A percentile compares a stretch with the other conserved stretches of the same genome.
These are phyloP conservation scores for Pseudofabraea citricarpa DNA, from an alignment of 2,329 filamentous ascomycete species.

Conservation along the genomic window DNA sequence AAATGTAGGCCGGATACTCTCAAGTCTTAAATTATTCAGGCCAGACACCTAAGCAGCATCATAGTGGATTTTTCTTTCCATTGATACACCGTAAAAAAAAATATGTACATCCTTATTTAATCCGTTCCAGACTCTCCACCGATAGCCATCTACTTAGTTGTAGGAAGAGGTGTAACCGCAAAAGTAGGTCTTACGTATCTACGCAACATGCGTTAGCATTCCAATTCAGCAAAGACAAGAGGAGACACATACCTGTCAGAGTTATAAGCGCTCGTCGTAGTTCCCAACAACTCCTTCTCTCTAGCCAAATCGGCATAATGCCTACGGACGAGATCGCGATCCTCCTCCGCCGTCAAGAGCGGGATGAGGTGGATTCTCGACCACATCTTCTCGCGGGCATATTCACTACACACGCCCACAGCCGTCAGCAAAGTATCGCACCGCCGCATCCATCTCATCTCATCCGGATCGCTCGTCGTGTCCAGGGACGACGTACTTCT, in stretches of 20 bases:
- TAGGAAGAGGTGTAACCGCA: neutral
- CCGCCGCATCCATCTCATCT: no score
- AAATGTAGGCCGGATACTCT: no score
- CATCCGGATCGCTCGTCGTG: no score
- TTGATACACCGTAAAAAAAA: no score
- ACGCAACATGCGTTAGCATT: neutral
- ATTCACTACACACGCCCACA: conserved; percentile 59
- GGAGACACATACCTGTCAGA: conserved; percentile 65
- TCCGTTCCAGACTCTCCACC: no score
- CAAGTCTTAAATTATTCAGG: no score
- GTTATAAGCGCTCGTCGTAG: conserved; percentile 81
- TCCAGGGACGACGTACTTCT: conserved; percentile 83
- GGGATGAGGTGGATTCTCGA: conserved; percentile 91
- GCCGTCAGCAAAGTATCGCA: no score
- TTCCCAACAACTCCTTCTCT: conserved; percentile 86
- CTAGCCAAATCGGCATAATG: conserved; percentile 81
- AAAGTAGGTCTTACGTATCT: neutral
- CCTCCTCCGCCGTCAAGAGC: conserved; percentile 90
- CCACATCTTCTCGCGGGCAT: conserved; percentile 98
- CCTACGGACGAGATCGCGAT: conserved; percentile 87
- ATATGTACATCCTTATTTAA: no score
- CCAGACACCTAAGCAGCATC: no score
- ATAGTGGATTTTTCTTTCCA: no score
- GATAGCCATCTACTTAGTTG: no score
- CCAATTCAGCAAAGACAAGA: neutral